phyloP scores from a whole-genome alignment of 2,329 filamentous ascomycete genomes.

The Colletotrichum chlorophyti region DNA sequence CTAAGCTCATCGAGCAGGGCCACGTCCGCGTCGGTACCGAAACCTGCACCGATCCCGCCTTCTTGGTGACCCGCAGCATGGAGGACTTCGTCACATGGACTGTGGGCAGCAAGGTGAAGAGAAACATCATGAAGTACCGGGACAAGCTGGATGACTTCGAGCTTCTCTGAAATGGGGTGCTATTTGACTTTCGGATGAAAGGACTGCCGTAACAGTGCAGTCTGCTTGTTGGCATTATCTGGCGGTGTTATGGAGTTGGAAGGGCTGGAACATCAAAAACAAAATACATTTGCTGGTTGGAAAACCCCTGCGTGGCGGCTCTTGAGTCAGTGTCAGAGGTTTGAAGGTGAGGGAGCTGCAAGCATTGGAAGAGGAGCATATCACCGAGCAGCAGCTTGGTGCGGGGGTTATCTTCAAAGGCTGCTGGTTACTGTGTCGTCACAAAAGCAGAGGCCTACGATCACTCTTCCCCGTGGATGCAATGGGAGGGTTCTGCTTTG shows the following conservation, averaged over 20 bases:
- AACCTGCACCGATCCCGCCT: constrained; percentile 88
- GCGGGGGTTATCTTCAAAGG: too few relatives aligned
- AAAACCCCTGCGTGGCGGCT: neutral
- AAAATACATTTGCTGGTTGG: neutral
- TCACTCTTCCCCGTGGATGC: too few relatives aligned
- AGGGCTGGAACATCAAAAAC: constrained; percentile 3
- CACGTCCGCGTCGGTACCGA: constrained; percentile 92
- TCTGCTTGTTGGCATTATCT: constrained; percentile 10
- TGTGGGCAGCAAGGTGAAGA: constrained; percentile 95
- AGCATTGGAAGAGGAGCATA: too few relatives aligned
- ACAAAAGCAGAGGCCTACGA: too few relatives aligned
- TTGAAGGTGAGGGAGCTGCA: neutral
- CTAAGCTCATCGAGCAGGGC: constrained; percentile 90
- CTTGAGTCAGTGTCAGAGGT: constrained; percentile 10
- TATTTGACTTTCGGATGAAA: constrained; percentile 21
- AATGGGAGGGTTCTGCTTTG: neutral
- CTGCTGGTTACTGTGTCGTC: too few relatives aligned
- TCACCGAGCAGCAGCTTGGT: too few relatives aligned
- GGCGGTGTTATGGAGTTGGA: constrained; percentile 23
- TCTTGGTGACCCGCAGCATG: constrained; percentile 85
- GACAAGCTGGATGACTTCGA: constrained; percentile 97
- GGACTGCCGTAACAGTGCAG: constrained; percentile 12
- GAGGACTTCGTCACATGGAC: constrained; percentile 98
- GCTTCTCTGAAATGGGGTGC: constrained; percentile 65
- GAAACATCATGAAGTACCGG: constrained; percentile 92